Conservation (phyloP, 176 grass and related monocot genomes). For the Oryza nivara region DNA sequence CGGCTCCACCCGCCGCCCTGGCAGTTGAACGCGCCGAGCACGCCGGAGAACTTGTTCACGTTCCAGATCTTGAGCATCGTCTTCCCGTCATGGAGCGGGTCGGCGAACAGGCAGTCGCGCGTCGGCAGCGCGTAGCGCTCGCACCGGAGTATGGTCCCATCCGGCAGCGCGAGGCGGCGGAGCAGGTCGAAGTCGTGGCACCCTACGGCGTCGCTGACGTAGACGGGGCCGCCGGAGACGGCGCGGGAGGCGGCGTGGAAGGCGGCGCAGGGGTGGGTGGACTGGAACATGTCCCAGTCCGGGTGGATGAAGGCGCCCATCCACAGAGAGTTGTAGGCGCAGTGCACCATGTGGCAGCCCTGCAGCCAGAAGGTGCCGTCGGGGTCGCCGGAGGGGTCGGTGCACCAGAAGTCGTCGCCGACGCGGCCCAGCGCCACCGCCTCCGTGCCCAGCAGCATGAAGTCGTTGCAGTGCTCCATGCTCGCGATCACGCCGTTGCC, state of each 20-base stretch:
- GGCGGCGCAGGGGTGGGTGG: conserved; percentile 78
- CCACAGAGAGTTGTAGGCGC: conserved; percentile 96
- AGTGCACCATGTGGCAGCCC: conserved; percentile 99
- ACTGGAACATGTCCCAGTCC: conserved; percentile 99
- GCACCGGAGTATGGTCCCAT: conserved; percentile 81
- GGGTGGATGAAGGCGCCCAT: conserved; percentile 98
- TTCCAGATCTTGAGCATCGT: conserved; percentile 99
- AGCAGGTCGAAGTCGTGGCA: conserved; percentile 78
- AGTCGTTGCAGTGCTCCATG: conserved; percentile 99
- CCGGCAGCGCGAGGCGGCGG: conserved; percentile 61
- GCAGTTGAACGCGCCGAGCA: conserved; percentile 87
- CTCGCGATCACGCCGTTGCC: conserved; percentile 96
- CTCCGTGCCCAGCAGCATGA: conserved; percentile 85
- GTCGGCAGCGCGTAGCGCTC: conserved; percentile 76
- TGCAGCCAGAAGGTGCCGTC: conserved; percentile 94
- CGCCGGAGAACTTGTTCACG: conserved; percentile 66
- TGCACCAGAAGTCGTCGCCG: conserved; percentile 96
- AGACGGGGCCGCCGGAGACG: conserved; percentile 85
- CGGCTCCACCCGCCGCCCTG: conserved; percentile 96
- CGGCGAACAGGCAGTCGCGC: conserved; percentile 71
- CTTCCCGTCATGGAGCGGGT: conserved; percentile 71
- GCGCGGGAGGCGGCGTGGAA: conserved; percentile 98
- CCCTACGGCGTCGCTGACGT: conserved; percentile 83
- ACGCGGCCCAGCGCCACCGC: conserved; percentile 84
- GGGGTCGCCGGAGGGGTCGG: conserved; percentile 85